phyloP scores from a whole-genome alignment of 2,329 filamentous ascomycete genomes.

The Neonectria hederae region DNA sequence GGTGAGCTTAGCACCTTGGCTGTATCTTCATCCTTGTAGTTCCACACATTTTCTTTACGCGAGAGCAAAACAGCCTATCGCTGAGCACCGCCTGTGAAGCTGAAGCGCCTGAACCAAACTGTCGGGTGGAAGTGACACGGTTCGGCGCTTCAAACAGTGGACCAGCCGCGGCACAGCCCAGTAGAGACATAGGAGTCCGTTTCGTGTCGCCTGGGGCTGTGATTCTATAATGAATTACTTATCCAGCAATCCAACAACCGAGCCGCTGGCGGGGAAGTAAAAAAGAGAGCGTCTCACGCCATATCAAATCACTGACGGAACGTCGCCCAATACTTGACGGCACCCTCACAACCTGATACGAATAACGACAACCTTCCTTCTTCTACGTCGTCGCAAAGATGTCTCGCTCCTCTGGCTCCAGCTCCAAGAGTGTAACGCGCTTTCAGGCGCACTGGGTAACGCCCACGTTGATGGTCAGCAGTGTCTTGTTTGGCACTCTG shows the following conservation, averaged over 20 bases:
- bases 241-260: neutral
- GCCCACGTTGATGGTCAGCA: conserved; percentile 2
- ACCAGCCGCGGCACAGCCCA: neutral
- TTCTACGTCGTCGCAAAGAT: neutral
- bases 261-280: too few relatives aligned
- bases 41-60: too few relatives aligned
- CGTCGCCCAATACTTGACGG: neutral
- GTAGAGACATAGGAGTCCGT: neutral
- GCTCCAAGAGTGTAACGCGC: neutral
- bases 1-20: too few relatives aligned
- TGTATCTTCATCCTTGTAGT: too few relatives aligned
- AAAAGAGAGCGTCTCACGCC: too few relatives aligned
- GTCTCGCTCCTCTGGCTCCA: neutral
- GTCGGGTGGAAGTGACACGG: neutral
- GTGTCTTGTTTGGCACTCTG: neutral
- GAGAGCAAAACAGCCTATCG: neutral
- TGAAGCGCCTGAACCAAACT: neutral
- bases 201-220: neutral
- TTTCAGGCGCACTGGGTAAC: conserved; percentile 9
- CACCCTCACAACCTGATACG: neutral
- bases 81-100: neutral
- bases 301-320: too few relatives aligned
- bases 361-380: neutral
- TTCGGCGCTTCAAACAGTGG: neutral
- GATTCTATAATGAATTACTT: neutral